These are phyloP conservation scores for Colletotrichum incanum DNA, from an alignment of 2,329 filamentous ascomycete genomes.

Conservation along the genomic window DNA sequence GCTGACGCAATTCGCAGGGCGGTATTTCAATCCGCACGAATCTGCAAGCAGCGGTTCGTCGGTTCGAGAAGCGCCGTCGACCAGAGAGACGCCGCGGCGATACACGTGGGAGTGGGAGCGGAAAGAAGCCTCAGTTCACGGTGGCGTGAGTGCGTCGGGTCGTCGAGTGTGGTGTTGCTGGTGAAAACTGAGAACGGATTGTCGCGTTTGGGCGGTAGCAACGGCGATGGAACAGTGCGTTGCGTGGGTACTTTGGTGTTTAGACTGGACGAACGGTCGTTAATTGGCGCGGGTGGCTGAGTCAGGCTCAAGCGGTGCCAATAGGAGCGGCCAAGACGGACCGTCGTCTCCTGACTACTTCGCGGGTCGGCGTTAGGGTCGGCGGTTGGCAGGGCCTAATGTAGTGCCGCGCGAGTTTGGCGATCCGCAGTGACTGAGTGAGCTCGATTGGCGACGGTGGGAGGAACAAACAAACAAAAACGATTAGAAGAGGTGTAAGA, in stretches of 20 bases:
- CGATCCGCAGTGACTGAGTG: slow-evolving; percentile 19
- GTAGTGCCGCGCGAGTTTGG: slow-evolving; percentile 11
- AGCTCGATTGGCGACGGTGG: slow-evolving; percentile 22
- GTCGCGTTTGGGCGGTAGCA: slow-evolving; percentile 24
- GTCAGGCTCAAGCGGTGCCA: slow-evolving; percentile 39
- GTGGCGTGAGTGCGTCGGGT: slow-evolving; percentile 21
- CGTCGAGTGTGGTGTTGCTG: slow-evolving; percentile 17
- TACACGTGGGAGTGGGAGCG: slow-evolving; percentile 18
- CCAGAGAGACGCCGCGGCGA: not conserved
- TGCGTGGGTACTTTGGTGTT: slow-evolving; percentile 12
- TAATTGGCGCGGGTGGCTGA: slow-evolving; percentile 40
- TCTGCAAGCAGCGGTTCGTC: slow-evolving; percentile 12
- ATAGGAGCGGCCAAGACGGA: slow-evolving; percentile 25
- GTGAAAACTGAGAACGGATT: slow-evolving; percentile 5
- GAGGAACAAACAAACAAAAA: slow-evolving; percentile 11
- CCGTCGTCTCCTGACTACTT: slow-evolving; percentile 28
- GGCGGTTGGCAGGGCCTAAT: slow-evolving; percentile 30
- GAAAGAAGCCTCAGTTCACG: not conserved
- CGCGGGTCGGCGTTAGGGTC: slow-evolving; percentile 38
- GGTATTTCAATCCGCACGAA: slow-evolving; percentile 21
- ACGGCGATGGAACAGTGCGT: slow-evolving; percentile 5
- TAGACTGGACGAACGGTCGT: slow-evolving; percentile 36
- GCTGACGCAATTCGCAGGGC: slow-evolving; percentile 19
- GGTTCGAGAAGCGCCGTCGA: not conserved
- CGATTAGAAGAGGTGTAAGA: slow-evolving; percentile 6